Conservation (phyloP, 345 rosid species). For the Eutrema yunnanense region DNA sequence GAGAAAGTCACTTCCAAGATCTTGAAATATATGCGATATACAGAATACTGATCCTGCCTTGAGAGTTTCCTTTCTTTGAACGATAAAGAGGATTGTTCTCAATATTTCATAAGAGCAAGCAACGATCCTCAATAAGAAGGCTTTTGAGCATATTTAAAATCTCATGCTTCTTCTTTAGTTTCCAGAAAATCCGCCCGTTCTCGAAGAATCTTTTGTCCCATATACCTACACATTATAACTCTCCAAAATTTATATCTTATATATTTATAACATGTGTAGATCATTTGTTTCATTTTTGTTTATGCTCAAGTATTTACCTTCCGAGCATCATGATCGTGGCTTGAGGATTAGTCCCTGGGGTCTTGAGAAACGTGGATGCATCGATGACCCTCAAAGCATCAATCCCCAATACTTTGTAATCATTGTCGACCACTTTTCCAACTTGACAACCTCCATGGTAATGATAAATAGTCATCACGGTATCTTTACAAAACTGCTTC, state of each 20-base stretch:
- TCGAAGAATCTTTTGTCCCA: constrained; percentile 40
- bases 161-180: background rate
- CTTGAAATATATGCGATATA: background rate
- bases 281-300: background rate
- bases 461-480: constrained; percentile 62
- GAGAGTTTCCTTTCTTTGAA: background rate
- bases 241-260: background rate
- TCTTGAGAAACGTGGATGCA: constrained; percentile 45
- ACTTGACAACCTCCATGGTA: constrained; percentile 71
- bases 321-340: constrained; percentile 78
- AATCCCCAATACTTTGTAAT: constrained; percentile 50
- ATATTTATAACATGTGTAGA: background rate
- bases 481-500: constrained; percentile 56
- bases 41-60: background rate
- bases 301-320: constrained; percentile 36
- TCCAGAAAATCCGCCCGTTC: constrained; percentile 10
- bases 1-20: background rate
- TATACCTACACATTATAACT: constrained; percentile 31
- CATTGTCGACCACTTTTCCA: constrained; percentile 44
- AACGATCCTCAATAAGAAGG: background rate
- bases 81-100: background rate
- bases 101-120: background rate
- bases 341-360: constrained; percentile 72
- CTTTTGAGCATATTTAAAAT: background rate
- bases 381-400: constrained; percentile 49